Evolutionary conservation across 768 basidiomycete species (phyloP), one percentile per base, ranked within the genome.

Genomic region (Chiua virens): DNA sequence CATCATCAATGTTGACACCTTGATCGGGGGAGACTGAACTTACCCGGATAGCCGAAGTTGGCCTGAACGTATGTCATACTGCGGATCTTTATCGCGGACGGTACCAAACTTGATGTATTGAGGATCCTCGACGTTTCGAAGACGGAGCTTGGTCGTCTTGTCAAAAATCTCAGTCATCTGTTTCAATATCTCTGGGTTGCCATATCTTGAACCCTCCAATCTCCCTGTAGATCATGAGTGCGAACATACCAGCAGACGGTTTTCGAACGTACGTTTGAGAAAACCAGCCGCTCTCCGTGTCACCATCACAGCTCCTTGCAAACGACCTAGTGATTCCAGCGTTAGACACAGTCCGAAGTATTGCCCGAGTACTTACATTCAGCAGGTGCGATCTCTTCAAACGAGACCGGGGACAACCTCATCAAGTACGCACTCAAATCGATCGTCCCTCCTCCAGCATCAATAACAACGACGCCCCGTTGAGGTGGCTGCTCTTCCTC

Each of bases 391-490:
- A 75, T 62, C 53, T 76, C 73, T 36, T 79, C 62, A 18, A 77
- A 71, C 17, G 60, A 60, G 57, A 72, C 44, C 49, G 73, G 71
- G 13, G 75, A 73, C 40, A 69, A 57, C 21, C 61, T 71, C 66
- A 76, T 72, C 22, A 58, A 68, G 67, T 65, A 75, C 47, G 69
- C 74, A 55, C 78, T 79, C 35, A 75, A 32, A 45, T 75, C 75
- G 5, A 74, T 63, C 6, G 73, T 76, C 4, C 72, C 71, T 20
- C 78, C 77, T 10, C 81, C 81, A 8, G 78, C 79, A 57, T 83
- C 81, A 9, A 81, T 72, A 15, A 82, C 60, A 17, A 79, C 70
- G 7, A 80, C 63, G 1, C 72, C 71, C 27, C 65, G 58, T 2
- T 69, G 68, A 0, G 50, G 50, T 28, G 72, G 49, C 11, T 52